Percentiles rank a stretch among this genome's conserved stretches.
Evolutionary conservation across 805 yeast genomes (phyloP).

Genomic region (Jamesozyma jinghongensis): DNA sequence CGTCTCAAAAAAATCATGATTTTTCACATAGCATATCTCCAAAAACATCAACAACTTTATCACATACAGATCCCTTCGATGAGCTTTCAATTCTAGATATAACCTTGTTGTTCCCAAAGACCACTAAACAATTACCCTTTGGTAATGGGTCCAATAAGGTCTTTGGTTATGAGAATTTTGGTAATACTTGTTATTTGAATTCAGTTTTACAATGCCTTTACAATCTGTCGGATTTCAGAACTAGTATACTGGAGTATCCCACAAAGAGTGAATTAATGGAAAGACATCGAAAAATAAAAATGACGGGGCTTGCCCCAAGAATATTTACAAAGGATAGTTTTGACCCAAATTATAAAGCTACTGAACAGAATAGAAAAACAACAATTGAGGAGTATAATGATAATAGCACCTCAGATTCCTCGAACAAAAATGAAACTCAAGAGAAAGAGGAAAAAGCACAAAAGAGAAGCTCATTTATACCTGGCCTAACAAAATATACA

Average conservation of each 20-base stretch:
- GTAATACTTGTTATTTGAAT: slow-evolving; percentile 91
- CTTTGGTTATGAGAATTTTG: slow-evolving; percentile 78
- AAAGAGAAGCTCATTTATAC: slow-evolving; percentile 2
- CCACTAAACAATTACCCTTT: slow-evolving; percentile 6
- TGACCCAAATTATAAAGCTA: slow-evolving; percentile 4
- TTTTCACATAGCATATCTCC: too few relatives aligned
- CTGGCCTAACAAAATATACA: slow-evolving; percentile 1
- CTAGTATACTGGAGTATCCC: slow-evolving; percentile 43
- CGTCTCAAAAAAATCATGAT: too few relatives aligned
- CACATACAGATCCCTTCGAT: background rate
- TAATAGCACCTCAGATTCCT: background rate
- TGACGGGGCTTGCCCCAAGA: slow-evolving; percentile 34
- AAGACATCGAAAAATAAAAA: slow-evolving; percentile 34
- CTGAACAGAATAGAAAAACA: slow-evolving; percentile 3
- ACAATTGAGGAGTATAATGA: slow-evolving; percentile 4
- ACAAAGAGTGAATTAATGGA: slow-evolving; percentile 21
- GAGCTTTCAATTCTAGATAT: background rate
- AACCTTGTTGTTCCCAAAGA: background rate
- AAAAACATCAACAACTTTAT: too few relatives aligned
- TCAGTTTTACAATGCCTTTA: slow-evolving; percentile 84
- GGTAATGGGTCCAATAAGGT: slow-evolving; percentile 56
- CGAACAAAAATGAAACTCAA: background rate
- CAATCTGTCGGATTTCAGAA: slow-evolving; percentile 62
- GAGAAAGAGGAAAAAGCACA: background rate
- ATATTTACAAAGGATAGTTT: slow-evolving; percentile 25